Percentiles rank a stretch among this genome's conserved stretches.
Conservation (phyloP, 164 flowering plant species). For the Amborella trichopoda region DNA sequence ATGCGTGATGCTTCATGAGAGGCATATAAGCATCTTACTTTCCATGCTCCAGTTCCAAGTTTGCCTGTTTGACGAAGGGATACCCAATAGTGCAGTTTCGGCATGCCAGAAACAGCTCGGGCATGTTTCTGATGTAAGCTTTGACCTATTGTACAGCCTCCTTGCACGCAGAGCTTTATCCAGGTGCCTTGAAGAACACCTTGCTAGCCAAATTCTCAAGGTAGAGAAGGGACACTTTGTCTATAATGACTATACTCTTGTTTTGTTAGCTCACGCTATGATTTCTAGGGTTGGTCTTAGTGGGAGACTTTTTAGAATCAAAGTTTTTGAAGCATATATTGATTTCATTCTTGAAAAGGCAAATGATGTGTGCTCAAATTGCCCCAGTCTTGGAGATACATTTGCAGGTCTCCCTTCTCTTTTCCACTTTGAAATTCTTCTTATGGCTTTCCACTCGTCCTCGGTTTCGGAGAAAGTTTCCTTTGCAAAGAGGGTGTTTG, state of each 20-base stretch:
- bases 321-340: slow-evolving; percentile 37
- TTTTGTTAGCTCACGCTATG: slow-evolving; percentile 57
- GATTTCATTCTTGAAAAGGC: slow-evolving; percentile 51
- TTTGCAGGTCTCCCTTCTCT: slow-evolving; percentile 53
- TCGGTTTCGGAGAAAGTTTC: slow-evolving; percentile 46
- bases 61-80: slow-evolving; percentile 34
- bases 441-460: slow-evolving; percentile 81
- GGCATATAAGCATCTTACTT: slow-evolving; percentile 37
- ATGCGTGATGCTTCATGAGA: slow-evolving; percentile 33
- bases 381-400: slow-evolving; percentile 39
- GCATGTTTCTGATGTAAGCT: slow-evolving; percentile 50
- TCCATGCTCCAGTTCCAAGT: slow-evolving; percentile 37
- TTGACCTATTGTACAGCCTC: slow-evolving; percentile 57
- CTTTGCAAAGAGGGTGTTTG: slow-evolving; percentile 36
- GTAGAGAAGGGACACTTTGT: slow-evolving; percentile 50
- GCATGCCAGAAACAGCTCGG: slow-evolving; percentile 33
- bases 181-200: slow-evolving; percentile 57
- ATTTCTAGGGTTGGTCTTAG: slow-evolving; percentile 36
- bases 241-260: slow-evolving; percentile 57
- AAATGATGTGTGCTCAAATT: slow-evolving; percentile 21
- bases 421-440: slow-evolving; percentile 75
- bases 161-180: slow-evolving; percentile 34
- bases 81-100: slow-evolving; percentile 19
- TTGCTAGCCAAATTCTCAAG: slow-evolving; percentile 47
- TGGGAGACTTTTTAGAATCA: slow-evolving; percentile 49